These are phyloP conservation scores for Colletotrichum limetticola DNA, from an alignment of 2,329 filamentous ascomycete genomes.

Conservation along the genomic window DNA sequence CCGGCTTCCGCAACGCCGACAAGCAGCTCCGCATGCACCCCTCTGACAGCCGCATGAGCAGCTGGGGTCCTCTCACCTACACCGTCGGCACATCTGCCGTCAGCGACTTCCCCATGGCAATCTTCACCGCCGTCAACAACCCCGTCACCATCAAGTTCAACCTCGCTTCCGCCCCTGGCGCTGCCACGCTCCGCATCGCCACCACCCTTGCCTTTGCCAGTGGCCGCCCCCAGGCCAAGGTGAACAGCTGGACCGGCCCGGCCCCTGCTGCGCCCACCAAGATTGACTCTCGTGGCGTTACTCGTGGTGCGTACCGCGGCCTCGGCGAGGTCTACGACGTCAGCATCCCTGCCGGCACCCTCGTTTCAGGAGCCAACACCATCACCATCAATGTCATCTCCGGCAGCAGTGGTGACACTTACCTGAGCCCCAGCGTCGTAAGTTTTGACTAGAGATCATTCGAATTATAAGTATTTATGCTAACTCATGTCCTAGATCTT, in stretches of 20 bases:
- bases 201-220: slow-evolving; percentile 73
- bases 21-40: slow-evolving; percentile 77
- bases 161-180: slow-evolving; percentile 59
- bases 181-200: slow-evolving; percentile 70
- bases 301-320: slow-evolving; percentile 72
- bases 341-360: slow-evolving; percentile 66
- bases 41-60: slow-evolving; percentile 70
- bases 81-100: slow-evolving; percentile 66
- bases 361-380: slow-evolving; percentile 71
- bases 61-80: slow-evolving; percentile 70
- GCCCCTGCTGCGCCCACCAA: slow-evolving; percentile 66
- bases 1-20: slow-evolving; percentile 73
- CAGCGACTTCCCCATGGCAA: slow-evolving; percentile 71
- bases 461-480: not conserved
- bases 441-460: not conserved
- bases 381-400: slow-evolving; percentile 69
- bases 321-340: slow-evolving; percentile 73
- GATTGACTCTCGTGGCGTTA: slow-evolving; percentile 73
- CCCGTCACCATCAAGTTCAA: slow-evolving; percentile 71
- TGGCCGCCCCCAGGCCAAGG: slow-evolving; percentile 64
- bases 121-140: slow-evolving; percentile 70
- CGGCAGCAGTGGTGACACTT: slow-evolving; percentile 65
- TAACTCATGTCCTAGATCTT: slow-evolving; percentile 26
- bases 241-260: slow-evolving; percentile 64
- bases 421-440: slow-evolving; percentile 67